Conservation (phyloP, 177 flowering plant species). For the Vitis hybrid region DNA sequence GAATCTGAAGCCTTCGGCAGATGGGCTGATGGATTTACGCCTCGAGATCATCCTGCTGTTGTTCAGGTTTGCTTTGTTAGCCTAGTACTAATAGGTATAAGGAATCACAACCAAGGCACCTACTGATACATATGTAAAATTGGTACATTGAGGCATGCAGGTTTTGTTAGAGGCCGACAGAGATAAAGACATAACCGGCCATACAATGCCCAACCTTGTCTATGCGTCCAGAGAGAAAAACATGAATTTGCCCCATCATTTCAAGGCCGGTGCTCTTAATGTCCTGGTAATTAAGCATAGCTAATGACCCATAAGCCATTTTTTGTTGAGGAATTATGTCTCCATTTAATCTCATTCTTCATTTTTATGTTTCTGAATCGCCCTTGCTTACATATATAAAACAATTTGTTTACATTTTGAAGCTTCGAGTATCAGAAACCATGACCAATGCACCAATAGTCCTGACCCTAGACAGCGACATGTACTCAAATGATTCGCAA, state of each 20-base stretch:
- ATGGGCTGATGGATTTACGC: not conserved
- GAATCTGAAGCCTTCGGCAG: not conserved
- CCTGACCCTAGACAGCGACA: conserved; percentile 26
- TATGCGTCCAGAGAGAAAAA: conserved; percentile 2
- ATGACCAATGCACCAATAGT: conserved; percentile 30
- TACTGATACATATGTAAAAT: too few species aligned
- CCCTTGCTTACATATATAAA: too few species aligned
- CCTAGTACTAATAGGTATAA: too few species aligned
- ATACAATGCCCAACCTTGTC: not conserved
- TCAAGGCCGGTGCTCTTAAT: conserved; percentile 11
- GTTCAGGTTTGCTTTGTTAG: not conserved
- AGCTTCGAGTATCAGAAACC: conserved; percentile 8
- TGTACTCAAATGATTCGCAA: conserved; percentile 28
- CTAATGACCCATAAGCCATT: too few species aligned
- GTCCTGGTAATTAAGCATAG: too few species aligned
- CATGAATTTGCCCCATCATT: not conserved
- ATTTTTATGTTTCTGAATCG: too few species aligned
- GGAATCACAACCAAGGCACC: too few species aligned
- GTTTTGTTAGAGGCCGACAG: not conserved
- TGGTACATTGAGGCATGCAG: not conserved
- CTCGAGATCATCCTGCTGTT: not conserved
- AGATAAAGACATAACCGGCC: not conserved
- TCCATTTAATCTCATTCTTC: too few species aligned
- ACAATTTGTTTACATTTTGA: too few species aligned
- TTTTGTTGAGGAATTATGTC: too few species aligned